Base-by-base conservation (phyloP, 129 eudicot species). In the Artemisia annua region DNA sequence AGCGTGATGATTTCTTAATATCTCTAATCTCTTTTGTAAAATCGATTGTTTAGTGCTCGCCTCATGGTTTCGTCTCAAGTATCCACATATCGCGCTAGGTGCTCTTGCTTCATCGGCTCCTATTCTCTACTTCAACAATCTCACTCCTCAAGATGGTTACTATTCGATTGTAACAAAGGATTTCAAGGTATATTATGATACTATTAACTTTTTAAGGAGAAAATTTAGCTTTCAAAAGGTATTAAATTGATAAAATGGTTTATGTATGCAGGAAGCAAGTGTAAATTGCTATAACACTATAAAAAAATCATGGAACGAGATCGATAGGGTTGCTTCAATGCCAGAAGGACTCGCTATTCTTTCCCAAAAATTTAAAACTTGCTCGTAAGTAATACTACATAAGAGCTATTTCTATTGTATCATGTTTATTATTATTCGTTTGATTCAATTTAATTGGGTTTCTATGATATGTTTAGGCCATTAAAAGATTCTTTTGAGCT, bases 21-120 rank as follows among this genome's bases (percentile, higher is more conserved):
- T 14, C 18, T 8, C 10, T 63, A 49, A 11, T 13, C 14, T 8
- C 15, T 11, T 2, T 44, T 6, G 28, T 70, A 43, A 71, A 19
- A 56, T 39, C 17, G 5, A 15, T 59, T 20, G n/a, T 75, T 82
- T 35, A 92, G 97, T 87, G 96, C 78, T 92, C 2, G 97, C 96
- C 8, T 69, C 94, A 20, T 92, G 96, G 96, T 92, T 92, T 52
- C 80, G 96, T 59, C 88, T 92, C 12, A 92, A 92, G 73, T 92
- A 92, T 81, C 96, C 97, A 2, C 97, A 87, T 63, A 78, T 89
- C 63, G 94, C 96, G 54, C 30, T 86, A 12, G 96, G 94, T 8
- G 96, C 97, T 61, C 67, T 89, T 11, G 97, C 97, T 24, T 85
- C 97, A 5, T 92, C 97, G 3, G 96, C 97, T 26, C 97, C 96